Percentiles rank a stretch among this genome's conserved stretches.
Evolutionary conservation across 2,329 filamentous ascomycete species (phyloP).

Genomic region (Ophiostoma triangulosporum): DNA sequence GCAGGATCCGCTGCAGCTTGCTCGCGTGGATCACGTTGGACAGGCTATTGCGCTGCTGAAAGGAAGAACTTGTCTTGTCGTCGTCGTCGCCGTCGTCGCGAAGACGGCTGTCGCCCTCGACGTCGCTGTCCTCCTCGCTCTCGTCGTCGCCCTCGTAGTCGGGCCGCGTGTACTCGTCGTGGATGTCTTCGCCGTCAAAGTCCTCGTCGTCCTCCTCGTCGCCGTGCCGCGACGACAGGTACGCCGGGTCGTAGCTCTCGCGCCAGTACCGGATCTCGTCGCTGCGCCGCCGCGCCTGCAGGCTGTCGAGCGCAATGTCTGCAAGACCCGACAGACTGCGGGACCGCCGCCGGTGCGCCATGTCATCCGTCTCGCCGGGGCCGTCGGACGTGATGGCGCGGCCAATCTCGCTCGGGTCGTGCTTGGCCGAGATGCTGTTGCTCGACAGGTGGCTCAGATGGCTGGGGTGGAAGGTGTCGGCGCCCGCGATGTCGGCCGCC

Average conservation of each 20-base stretch:
- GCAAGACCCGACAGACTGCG: slow-evolving; percentile 44
- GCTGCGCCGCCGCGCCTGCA: slow-evolving; percentile 36
- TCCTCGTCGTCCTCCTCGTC: slow-evolving; percentile 12
- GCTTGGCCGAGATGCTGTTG: neutral
- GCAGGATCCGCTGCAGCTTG: neutral
- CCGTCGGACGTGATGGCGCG: slow-evolving; percentile 46
- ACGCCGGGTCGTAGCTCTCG: slow-evolving; percentile 40
- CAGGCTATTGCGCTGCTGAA: slow-evolving; percentile 4
- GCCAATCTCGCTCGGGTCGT: slow-evolving; percentile 36
- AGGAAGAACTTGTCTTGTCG: neutral
- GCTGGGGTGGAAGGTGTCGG: slow-evolving; percentile 15
- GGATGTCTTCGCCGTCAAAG: neutral
- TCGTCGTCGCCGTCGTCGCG: neutral
- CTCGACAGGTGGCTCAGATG: neutral
- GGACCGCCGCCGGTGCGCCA: slow-evolving; percentile 38
- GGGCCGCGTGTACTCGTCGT: neutral
- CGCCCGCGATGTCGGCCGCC: neutral
- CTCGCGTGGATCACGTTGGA: neutral
- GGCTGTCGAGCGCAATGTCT: slow-evolving; percentile 21
- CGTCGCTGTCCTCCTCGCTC: slow-evolving; percentile 5
- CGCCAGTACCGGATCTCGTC: slow-evolving; percentile 53
- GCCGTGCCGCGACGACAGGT: slow-evolving; percentile 30
- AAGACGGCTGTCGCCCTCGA: neutral
- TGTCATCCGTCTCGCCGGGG: slow-evolving; percentile 13
- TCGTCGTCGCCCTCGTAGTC: slow-evolving; percentile 9